These are phyloP conservation scores for Cyclanthera cordifolia DNA, from an alignment of 306 rosid species.

Conservation along the genomic window DNA sequence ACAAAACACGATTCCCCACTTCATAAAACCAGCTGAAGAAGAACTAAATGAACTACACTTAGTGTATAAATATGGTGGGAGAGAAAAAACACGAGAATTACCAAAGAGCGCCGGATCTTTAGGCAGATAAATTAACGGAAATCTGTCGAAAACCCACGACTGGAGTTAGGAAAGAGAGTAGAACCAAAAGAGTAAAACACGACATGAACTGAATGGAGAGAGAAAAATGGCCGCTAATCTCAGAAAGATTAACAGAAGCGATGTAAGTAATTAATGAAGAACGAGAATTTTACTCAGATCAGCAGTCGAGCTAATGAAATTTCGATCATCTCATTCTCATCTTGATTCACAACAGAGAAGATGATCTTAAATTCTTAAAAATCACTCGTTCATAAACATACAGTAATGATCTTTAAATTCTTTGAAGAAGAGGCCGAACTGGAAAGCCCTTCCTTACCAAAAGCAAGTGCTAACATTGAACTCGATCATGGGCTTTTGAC, in stretches of 20 bases:
- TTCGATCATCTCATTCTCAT: not conserved
- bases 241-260: not conserved
- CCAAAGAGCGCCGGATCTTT: constrained; percentile 12
- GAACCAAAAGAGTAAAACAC: constrained; percentile 3
- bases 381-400: not conserved
- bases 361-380: not conserved
- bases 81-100: not conserved
- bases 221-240: not conserved
- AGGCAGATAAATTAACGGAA: not conserved
- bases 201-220: constrained; percentile 11
- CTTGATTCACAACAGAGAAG: constrained; percentile 5
- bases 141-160: constrained; percentile 1
- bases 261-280: not conserved
- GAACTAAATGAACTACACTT: not conserved
- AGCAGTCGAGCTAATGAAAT: not conserved
- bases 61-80: not conserved
- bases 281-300: constrained; percentile 3
- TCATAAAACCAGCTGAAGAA: not conserved
- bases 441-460: not conserved
- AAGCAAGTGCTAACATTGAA: not conserved
- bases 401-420: not conserved
- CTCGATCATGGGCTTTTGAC: constrained; percentile 9
- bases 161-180: constrained; percentile 1
- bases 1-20: not conserved
- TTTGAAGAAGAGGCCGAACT: not conserved